Base-by-base conservation (phyloP, 805 yeast species). In the Ogataea corticis region DNA sequence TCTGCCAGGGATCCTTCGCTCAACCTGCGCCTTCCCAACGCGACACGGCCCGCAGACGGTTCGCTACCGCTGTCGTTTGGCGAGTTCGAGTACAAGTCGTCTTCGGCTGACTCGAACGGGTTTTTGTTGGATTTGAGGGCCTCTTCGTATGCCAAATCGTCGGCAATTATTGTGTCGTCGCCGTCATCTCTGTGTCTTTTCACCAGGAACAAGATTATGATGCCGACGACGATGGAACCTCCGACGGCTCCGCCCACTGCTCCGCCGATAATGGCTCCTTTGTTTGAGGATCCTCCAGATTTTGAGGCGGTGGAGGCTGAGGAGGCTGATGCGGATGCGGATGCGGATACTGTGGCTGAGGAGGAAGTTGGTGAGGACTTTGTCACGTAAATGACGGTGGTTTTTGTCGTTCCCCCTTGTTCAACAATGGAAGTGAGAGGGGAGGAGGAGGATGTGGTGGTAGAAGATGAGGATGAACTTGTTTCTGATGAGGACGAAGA, bases 1-100 rank as follows among this genome's bases (percentile, higher is more conserved):
- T 89, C 95, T 10, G 95, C 91, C 43, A 91, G 71, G 2, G 92
- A 82, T 4, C 96, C 96, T 57, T 87, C 92, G 57, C 90, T 82
- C 50, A 87, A 73, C 52, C 96, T 73, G 59, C 96, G 80, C 60
- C 91, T 80, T 31, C 95, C 96, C 64, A 86, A 70, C 85, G 86
- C 81, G 35, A 80, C 76, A 80, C 91, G 35, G 53, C 68, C 55
- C 5, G 39, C 48, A 7, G 43, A 67, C 49, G 29, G 49, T 45
- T 36, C 44, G 11, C 53, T 48, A 14, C 43, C 46, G 46, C 61
- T 45, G 42, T 60, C 47, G 18, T 44, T 31, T 32, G 49, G 43
- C 32, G 44, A 43, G 28, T 49, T 52, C 17, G 54, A 52, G 38
- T 49, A 44, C 12, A 38, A 27, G 33, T 63, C 57, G 54, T 80